Percentiles rank a stretch among this genome's conserved stretches.
These are phyloP conservation scores for Suhomyces chickasaworum DNA, from an alignment of 1,139 yeast species.

Conservation along the genomic window DNA sequence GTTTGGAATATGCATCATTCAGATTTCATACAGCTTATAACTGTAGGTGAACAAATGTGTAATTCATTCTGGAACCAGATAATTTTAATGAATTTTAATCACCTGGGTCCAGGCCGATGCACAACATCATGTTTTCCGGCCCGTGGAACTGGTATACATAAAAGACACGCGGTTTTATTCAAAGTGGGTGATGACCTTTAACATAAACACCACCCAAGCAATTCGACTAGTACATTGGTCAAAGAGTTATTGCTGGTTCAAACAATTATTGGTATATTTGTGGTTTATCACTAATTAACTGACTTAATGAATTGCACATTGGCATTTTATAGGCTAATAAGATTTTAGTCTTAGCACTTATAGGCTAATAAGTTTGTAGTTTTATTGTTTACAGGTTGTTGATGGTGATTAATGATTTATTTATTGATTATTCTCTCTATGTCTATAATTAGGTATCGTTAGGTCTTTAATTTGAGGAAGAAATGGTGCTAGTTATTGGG, in stretches of 20 bases:
- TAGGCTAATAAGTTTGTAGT: too few species aligned
- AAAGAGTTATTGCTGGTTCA: too few species aligned
- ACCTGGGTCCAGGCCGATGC: neutral
- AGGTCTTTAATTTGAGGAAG: slow-evolving; percentile 3
- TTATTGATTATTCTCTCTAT: slow-evolving; percentile 1
- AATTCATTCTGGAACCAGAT: neutral
- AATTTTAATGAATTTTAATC: neutral
- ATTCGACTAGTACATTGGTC: too few species aligned
- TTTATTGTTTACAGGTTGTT: too few species aligned
- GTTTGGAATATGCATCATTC: neutral
- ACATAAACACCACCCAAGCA: too few species aligned
- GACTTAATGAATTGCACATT: too few species aligned
- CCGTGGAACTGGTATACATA: neutral
- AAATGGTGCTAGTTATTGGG: slow-evolving; percentile 23
- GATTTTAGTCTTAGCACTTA: too few species aligned
- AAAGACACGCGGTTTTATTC: neutral
- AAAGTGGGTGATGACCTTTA: too few species aligned
- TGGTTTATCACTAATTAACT: too few species aligned
- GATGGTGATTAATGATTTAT: too few species aligned
- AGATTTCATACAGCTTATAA: neutral
- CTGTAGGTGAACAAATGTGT: neutral
- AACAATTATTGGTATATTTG: too few species aligned
- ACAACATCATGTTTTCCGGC: neutral
- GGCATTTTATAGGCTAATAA: too few species aligned
- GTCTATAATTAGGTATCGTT: slow-evolving; percentile 3